Conservation (phyloP, 768 basidiomycete genomes). For the Xerocomus potaroensis region DNA sequence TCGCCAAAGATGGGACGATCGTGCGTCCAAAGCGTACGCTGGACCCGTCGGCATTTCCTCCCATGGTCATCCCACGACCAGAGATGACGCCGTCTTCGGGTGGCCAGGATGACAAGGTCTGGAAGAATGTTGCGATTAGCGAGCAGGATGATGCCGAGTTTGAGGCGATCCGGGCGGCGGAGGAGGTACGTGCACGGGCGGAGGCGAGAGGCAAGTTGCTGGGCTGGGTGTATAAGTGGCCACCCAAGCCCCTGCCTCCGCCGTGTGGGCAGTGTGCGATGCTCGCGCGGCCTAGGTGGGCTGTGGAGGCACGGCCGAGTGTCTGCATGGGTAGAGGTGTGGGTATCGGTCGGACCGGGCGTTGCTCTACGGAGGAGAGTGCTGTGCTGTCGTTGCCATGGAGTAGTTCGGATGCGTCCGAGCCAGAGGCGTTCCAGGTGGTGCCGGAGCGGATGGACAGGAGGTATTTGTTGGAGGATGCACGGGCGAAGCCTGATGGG, state of each 20-base stretch:
- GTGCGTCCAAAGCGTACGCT: constrained; percentile 3
- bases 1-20: constrained; percentile 18
- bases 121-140: constrained; percentile 28
- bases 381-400: constrained; percentile 7
- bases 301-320: background rate
- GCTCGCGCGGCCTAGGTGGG: too few species aligned
- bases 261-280: constrained; percentile 7
- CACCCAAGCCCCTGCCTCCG: constrained; percentile 10
- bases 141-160: constrained; percentile 26
- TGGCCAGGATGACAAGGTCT: constrained; percentile 13
- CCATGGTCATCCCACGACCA: too few species aligned
- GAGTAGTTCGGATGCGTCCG: constrained; percentile 13
- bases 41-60: background rate
- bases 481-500: constrained; percentile 4
- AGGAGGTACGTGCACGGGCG: background rate
- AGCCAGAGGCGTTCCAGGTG: constrained; percentile 4
- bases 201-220: background rate
- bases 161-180: background rate
- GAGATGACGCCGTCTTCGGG: background rate
- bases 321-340: background rate
- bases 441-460: background rate
- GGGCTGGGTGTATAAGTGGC: constrained; percentile 21
- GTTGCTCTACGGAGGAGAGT: background rate
- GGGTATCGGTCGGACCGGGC: background rate
- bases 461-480: background rate